Evolutionary conservation across 192 early-diverging fungal genomes (phyloP).

Genomic region (Coemansia sp.): DNA sequence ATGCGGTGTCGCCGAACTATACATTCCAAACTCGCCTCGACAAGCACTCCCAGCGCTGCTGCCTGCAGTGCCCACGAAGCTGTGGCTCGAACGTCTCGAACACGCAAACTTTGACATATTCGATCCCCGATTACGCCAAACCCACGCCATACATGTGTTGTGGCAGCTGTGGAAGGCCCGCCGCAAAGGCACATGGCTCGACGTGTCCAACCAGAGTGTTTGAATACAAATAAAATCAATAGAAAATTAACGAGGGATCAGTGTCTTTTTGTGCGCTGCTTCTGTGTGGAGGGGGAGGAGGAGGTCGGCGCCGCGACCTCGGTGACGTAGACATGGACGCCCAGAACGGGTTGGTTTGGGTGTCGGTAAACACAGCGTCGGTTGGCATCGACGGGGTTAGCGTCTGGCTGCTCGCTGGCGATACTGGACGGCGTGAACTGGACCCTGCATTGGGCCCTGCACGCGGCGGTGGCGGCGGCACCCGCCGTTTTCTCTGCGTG

Average conservation of each 20-base stretch:
- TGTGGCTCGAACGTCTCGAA: conserved; percentile 77
- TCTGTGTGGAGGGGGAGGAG: background rate
- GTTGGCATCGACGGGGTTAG: background rate
- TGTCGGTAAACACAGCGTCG: conserved; percentile 4
- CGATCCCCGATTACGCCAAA: conserved; percentile 63
- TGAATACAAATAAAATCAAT: no score
- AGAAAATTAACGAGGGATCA: no score
- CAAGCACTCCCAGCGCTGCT: conserved; percentile 73
- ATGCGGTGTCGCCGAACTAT: conserved; percentile 67
- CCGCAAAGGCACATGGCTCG: conserved; percentile 43
- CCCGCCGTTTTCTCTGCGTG: background rate
- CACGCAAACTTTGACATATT: conserved; percentile 80
- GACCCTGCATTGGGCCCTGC: background rate
- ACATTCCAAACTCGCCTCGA: conserved; percentile 59
- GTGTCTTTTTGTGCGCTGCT: no score
- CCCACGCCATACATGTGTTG: conserved; percentile 37
- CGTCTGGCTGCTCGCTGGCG: conserved; percentile 9
- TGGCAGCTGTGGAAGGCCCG: conserved; percentile 44
- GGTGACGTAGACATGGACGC: background rate
- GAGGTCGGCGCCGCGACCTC: background rate
- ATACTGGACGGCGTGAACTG: background rate
- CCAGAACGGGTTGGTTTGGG: conserved; percentile 14
- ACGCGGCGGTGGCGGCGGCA: conserved; percentile 10
- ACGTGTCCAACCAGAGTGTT: conserved; percentile 12
- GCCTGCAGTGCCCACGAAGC: conserved; percentile 66